Evolutionary conservation across 257 asterid species (phyloP).

Genomic region (Verbena officinalis): DNA sequence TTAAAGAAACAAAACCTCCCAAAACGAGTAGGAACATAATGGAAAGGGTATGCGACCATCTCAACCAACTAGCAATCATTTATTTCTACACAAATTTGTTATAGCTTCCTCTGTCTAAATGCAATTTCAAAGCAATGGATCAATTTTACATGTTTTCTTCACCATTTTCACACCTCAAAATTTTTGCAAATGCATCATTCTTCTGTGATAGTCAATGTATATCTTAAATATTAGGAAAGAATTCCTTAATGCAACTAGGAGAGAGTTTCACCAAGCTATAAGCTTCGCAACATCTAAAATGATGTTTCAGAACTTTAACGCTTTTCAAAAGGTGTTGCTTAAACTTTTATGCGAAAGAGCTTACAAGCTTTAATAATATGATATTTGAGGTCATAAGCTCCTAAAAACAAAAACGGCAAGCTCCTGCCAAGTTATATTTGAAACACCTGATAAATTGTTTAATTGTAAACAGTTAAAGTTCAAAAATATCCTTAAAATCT

Average conservation of each 20-base stretch:
- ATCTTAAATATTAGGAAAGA: background rate
- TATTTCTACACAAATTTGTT: conserved; percentile 2
- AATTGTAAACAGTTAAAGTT: too few relatives aligned
- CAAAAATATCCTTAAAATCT: too few relatives aligned
- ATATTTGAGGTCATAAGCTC: too few relatives aligned
- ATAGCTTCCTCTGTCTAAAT: conserved; percentile 7
- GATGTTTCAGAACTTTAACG: too few relatives aligned
- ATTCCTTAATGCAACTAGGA: background rate
- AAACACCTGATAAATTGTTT: too few relatives aligned
- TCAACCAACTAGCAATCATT: conserved; percentile 7
- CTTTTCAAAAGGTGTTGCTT: too few relatives aligned
- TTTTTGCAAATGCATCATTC: conserved; percentile 6
- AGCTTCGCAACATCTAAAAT: too few relatives aligned
- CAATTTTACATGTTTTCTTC: conserved; percentile 23
- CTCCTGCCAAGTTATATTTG: too few relatives aligned
- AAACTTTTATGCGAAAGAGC: too few relatives aligned
- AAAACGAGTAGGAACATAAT: conserved; percentile 5
- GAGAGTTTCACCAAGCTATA: too few relatives aligned
- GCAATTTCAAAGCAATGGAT: conserved; percentile 14
- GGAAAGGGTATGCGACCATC: conserved; percentile 5
- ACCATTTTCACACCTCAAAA: conserved; percentile 21
- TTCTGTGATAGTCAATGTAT: background rate
- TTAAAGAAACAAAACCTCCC: background rate
- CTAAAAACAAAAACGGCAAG: too few relatives aligned
- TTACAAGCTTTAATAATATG: too few relatives aligned